Percentiles rank a stretch among this genome's conserved stretches.
phyloP scores from a whole-genome alignment of 2,329 filamentous ascomycete genomes.

The Fusarium chuoi region DNA sequence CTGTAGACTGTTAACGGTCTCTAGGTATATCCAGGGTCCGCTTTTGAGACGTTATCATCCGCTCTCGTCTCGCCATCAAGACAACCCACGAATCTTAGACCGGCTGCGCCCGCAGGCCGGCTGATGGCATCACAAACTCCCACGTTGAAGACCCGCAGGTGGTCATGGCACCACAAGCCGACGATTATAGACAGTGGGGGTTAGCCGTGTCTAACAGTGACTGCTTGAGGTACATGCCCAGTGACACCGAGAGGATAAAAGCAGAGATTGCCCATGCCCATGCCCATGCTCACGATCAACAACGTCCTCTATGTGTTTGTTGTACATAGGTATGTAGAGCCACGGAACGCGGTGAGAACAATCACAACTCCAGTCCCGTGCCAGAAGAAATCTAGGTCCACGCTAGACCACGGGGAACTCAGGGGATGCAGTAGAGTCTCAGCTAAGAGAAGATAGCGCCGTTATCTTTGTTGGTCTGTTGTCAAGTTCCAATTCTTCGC shows the following conservation, averaged over 20 bases:
- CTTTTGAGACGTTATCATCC: constrained; percentile 43
- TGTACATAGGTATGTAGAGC: background rate
- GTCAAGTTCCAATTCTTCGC: background rate
- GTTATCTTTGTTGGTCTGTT: constrained; percentile 34
- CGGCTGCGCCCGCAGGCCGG: constrained; percentile 44
- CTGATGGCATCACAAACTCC: constrained; percentile 47
- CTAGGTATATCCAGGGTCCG: constrained; percentile 18
- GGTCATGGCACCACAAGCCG: constrained; percentile 43
- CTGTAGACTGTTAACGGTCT: constrained; percentile 25
- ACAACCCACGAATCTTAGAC: constrained; percentile 45
- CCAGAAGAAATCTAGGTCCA: constrained; percentile 27
- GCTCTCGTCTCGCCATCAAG: constrained; percentile 38
- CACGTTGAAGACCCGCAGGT: constrained; percentile 44
- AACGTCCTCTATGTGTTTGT: background rate
- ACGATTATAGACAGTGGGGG: constrained; percentile 38
- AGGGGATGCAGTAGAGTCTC: constrained; percentile 29
- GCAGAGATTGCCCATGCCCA: constrained; percentile 10
- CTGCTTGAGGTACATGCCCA: background rate
- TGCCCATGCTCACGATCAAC: background rate
- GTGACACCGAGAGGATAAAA: constrained; percentile 29
- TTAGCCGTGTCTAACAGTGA: background rate
- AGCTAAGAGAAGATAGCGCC: constrained; percentile 34
- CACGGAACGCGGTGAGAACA: constrained; percentile 31
- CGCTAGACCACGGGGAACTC: constrained; percentile 31
- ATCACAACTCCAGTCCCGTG: constrained; percentile 1